Conservation (phyloP, 495 filamentous ascomycete species). For the Aspergillus taichungensis region DNA sequence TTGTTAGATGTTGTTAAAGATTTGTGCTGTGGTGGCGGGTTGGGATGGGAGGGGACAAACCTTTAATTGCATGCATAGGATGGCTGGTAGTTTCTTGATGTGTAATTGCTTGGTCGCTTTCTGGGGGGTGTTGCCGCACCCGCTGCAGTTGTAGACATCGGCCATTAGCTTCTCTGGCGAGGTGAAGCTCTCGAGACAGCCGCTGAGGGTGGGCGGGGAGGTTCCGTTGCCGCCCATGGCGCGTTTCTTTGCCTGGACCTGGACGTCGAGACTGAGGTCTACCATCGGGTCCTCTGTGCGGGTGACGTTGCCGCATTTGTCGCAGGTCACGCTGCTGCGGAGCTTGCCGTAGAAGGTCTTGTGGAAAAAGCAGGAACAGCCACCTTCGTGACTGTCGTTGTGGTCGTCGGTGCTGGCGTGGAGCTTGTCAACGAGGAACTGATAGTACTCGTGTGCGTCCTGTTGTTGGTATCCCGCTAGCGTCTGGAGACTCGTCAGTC, state of each 20-base stretch:
- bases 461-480: slow-evolving; percentile 87
- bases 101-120: slow-evolving; percentile 71
- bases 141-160: slow-evolving; percentile 72
- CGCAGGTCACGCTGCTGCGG: slow-evolving; percentile 78
- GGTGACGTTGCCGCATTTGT: slow-evolving; percentile 68
- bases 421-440: slow-evolving; percentile 81
- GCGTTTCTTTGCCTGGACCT: slow-evolving; percentile 44
- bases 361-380: slow-evolving; percentile 81
- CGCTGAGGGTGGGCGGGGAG: slow-evolving; percentile 51
- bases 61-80: slow-evolving; percentile 88
- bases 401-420: slow-evolving; percentile 43
- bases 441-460: slow-evolving; percentile 92
- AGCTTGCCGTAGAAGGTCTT: slow-evolving; percentile 82
- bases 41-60: too few relatives aligned
- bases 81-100: slow-evolving; percentile 71
- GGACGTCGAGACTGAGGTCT: slow-evolving; percentile 74
- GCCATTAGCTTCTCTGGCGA: slow-evolving; percentile 58
- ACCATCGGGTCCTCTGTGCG: slow-evolving; percentile 76
- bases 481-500: slow-evolving; percentile 47
- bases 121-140: slow-evolving; percentile 57
- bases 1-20: slow-evolving; percentile 5
- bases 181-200: slow-evolving; percentile 77
- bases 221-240: slow-evolving; percentile 33
- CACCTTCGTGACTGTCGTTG: slow-evolving; percentile 45
- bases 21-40: too few relatives aligned